A percentile compares a stretch with the other conserved stretches of the same genome.
These are phyloP conservation scores for Neurospora tetrasperma DNA, from an alignment of 495 filamentous ascomycete species.

Conservation along the genomic window DNA sequence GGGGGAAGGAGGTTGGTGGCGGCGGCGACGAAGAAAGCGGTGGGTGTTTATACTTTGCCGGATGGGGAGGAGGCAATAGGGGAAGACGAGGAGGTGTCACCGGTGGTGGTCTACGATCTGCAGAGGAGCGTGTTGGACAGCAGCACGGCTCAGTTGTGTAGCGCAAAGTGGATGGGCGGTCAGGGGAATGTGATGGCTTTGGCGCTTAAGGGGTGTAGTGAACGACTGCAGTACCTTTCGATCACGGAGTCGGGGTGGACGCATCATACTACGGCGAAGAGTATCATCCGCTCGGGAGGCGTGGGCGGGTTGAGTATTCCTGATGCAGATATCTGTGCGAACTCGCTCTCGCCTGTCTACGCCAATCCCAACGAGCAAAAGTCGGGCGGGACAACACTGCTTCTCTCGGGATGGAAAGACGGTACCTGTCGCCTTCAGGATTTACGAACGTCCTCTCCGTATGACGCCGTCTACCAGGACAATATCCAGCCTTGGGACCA, in stretches of 20 bases:
- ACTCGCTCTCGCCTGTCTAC: conserved; percentile 30
- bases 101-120: conserved; percentile 15
- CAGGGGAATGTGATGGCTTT: conserved; percentile 26
- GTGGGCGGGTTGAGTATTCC: background rate
- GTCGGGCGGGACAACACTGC: conserved; percentile 18
- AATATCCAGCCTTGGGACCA: conserved; percentile 30
- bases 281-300: background rate
- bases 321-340: conserved; percentile 17
- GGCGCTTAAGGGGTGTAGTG: conserved; percentile 22
- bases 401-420: conserved; percentile 40
- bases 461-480: conserved; percentile 33
- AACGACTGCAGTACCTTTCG: conserved; percentile 30
- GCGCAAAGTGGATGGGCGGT: conserved; percentile 28
- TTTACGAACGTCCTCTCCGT: conserved; percentile 25
- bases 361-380: conserved; percentile 10
- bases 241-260: conserved; percentile 29
- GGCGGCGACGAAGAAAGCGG: conserved; percentile 18
- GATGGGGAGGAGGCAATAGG: background rate
- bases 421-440: conserved; percentile 37
- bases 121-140: background rate
- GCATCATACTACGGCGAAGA: conserved; percentile 18
- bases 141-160: conserved; percentile 11
- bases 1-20: conserved; percentile 8
- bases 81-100: conserved; percentile 6
- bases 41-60: conserved; percentile 22